Conservation (phyloP, 495 filamentous ascomycete species). For the Penicillium macrosclerotiorum region DNA sequence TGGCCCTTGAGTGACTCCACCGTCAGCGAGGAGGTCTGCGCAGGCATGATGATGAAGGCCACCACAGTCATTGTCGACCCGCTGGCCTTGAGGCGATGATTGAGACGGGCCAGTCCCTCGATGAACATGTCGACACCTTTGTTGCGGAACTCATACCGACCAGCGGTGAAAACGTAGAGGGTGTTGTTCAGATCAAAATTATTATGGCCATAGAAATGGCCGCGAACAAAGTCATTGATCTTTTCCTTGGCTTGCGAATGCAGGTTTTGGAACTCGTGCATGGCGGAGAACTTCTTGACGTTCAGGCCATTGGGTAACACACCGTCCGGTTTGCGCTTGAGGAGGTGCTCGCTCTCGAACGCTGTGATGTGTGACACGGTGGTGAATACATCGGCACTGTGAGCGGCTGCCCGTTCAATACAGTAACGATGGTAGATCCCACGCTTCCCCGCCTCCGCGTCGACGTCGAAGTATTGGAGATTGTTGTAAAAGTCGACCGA, state of each 20-base stretch:
- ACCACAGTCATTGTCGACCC: slow-evolving; percentile 94
- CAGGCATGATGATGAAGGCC: slow-evolving; percentile 99
- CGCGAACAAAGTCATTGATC: slow-evolving; percentile 96
- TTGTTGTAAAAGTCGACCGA: slow-evolving; percentile 99
- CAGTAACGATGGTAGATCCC: slow-evolving; percentile 99
- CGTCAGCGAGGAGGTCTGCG: slow-evolving; percentile 92
- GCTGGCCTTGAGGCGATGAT: slow-evolving; percentile 81
- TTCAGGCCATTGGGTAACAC: slow-evolving; percentile 96
- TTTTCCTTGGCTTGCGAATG: slow-evolving; percentile 95
- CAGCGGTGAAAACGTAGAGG: slow-evolving; percentile 96
- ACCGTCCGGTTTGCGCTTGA: slow-evolving; percentile 96
- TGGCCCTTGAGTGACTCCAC: slow-evolving; percentile 96
- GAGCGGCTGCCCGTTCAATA: slow-evolving; percentile 90
- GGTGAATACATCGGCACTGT: slow-evolving; percentile 93
- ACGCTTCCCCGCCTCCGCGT: slow-evolving; percentile 94
- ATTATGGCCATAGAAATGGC: slow-evolving; percentile 98
- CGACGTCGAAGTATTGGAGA: slow-evolving; percentile 93
- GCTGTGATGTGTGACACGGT: slow-evolving; percentile 98
- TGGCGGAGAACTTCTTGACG: slow-evolving; percentile 97
- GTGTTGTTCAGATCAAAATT: slow-evolving; percentile 96
- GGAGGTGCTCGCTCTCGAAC: slow-evolving; percentile 93
- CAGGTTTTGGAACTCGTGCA: slow-evolving; percentile 98
- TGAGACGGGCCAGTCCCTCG: slow-evolving; percentile 88
- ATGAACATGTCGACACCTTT: slow-evolving; percentile 99
- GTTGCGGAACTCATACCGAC: slow-evolving; percentile 95